Evolutionary conservation across 371 early-diverging fungal genomes (phyloP).

Genomic region (Smittium culicis): DNA sequence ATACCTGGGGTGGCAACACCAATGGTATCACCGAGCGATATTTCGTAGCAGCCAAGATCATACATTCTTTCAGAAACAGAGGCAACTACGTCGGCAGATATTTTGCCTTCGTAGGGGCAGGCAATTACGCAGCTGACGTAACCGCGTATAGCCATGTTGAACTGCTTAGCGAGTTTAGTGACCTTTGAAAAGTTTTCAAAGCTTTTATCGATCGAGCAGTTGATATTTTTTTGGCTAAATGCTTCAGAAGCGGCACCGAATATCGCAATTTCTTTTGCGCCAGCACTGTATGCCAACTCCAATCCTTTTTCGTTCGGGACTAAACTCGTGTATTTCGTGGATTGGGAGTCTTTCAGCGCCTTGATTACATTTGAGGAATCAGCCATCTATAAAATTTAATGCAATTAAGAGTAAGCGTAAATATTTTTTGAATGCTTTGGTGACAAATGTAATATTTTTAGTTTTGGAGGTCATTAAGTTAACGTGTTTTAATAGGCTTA

Average conservation of each 20-base stretch:
- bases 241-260: constrained; percentile 84
- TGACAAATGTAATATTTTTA: background rate
- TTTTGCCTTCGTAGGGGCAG: constrained; percentile 84
- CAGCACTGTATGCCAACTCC: constrained; percentile 59
- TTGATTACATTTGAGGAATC: constrained; percentile 65
- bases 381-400: constrained; percentile 49
- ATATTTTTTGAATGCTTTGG: too few species aligned
- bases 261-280: constrained; percentile 78
- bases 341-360: constrained; percentile 40
- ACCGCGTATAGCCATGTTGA: constrained; percentile 65
- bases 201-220: constrained; percentile 78
- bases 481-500: too few species aligned
- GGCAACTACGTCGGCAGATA: constrained; percentile 58
- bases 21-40: constrained; percentile 92
- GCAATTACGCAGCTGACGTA: constrained; percentile 88
- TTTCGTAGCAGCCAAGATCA: constrained; percentile 93
- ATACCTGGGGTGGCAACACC: constrained; percentile 73
- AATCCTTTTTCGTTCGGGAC: constrained; percentile 86
- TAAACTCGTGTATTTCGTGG: constrained; percentile 75
- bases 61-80: constrained; percentile 53
- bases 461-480: background rate
- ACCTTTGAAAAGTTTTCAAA: constrained; percentile 56
- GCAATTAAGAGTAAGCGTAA: too few species aligned
- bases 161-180: constrained; percentile 46
- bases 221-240: constrained; percentile 82